A percentile compares a stretch with the other conserved stretches of the same genome.
phyloP scores from a whole-genome alignment of 257 asterid species.

The Primulina tabacum region DNA sequence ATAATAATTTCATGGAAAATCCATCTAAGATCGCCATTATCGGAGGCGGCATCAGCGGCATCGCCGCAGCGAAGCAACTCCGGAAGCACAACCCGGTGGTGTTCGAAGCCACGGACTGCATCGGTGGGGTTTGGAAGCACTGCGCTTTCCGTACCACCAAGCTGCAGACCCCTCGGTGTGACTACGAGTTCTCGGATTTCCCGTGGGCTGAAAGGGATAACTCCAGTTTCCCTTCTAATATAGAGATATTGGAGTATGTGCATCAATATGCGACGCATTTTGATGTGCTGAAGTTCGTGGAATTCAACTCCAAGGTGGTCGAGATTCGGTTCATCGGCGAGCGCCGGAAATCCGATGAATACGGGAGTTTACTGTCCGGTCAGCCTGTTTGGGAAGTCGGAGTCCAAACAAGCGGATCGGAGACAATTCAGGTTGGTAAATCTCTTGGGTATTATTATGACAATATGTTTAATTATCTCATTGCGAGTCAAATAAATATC shows the following conservation, averaged over 20 bases:
- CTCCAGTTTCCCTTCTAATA: conserved; percentile 58
- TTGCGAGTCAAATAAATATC: no score
- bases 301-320: conserved; percentile 73
- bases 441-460: neutral
- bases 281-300: conserved; percentile 58
- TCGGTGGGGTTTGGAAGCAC: conserved; percentile 91
- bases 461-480: neutral
- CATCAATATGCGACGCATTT: conserved; percentile 61
- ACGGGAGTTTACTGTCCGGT: conserved; percentile 52
- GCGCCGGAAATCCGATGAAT: conserved; percentile 30
- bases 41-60: conserved; percentile 82
- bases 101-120: conserved; percentile 67
- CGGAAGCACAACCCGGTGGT: conserved; percentile 54
- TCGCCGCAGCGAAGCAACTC: conserved; percentile 79
- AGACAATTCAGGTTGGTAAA: conserved; percentile 46
- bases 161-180: conserved; percentile 84
- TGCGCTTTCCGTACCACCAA: conserved; percentile 66
- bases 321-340: conserved; percentile 62
- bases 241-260: conserved; percentile 66
- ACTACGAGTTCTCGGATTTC: conserved; percentile 84
- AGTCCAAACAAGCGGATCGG: conserved; percentile 49
- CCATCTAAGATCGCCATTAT: conserved; percentile 55
- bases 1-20: conserved; percentile 23
- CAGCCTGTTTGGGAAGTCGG: conserved; percentile 84
- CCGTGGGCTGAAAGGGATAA: conserved; percentile 84